These are phyloP conservation scores for Volvox reticuliferus DNA, from an alignment of 139 green algal genomes.

Conservation along the genomic window DNA sequence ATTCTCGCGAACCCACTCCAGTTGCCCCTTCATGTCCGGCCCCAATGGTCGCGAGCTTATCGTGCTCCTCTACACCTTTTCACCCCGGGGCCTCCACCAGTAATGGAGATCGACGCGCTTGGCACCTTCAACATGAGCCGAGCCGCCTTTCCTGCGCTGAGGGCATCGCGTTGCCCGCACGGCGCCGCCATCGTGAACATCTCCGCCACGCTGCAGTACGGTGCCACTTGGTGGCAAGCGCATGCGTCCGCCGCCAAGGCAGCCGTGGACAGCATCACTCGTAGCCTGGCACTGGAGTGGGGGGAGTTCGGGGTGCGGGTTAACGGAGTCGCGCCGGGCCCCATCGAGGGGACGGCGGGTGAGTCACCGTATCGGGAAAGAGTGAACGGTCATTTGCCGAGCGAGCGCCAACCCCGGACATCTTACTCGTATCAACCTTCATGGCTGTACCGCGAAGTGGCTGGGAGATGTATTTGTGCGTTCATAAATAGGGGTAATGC, in stretches of 20 bases:
- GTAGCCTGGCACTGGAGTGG: constrained; percentile 94
- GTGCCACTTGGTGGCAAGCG: constrained; percentile 94
- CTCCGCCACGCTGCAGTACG: constrained; percentile 96
- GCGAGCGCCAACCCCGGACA: too few relatives aligned
- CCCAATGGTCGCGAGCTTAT: too few relatives aligned
- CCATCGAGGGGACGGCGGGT: constrained; percentile 91
- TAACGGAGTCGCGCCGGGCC: constrained; percentile 92
- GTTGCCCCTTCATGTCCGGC: too few relatives aligned
- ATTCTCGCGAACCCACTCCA: too few relatives aligned
- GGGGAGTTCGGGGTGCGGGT: constrained; percentile 87
- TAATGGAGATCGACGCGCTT: constrained; percentile 97
- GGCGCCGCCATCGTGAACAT: constrained; percentile 94
- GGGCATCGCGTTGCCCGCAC: neutral
- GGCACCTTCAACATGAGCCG: constrained; percentile 93
- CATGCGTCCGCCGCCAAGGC: constrained; percentile 92
- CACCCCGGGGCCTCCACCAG: constrained; percentile 48
- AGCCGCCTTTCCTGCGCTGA: constrained; percentile 67
- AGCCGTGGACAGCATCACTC: constrained; percentile 93
- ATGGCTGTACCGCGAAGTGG: too few relatives aligned
- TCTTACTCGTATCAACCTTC: too few relatives aligned
- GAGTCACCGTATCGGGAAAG: neutral
- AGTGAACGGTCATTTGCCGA: too few relatives aligned
- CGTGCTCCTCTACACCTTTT: too few relatives aligned
- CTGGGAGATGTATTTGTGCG: too few relatives aligned
- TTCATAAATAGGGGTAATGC: too few relatives aligned